These are phyloP conservation scores for Catunica adiposa DNA, from an alignment of 2,329 filamentous ascomycete species.

Conservation along the genomic window DNA sequence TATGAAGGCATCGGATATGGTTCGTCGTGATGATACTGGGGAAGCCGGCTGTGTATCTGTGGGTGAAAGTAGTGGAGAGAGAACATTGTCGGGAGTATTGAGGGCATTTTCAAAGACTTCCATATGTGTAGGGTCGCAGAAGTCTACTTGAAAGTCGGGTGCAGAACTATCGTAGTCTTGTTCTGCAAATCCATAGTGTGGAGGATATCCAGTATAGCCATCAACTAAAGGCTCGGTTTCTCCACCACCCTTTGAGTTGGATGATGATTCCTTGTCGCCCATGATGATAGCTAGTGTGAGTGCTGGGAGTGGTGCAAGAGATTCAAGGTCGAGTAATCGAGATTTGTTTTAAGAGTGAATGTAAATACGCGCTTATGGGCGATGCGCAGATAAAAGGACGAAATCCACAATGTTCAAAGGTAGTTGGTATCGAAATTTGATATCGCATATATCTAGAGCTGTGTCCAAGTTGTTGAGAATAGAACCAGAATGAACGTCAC, in stretches of 20 bases:
- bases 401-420: too few species aligned
- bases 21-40: constrained; percentile 18
- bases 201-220: constrained; percentile 6
- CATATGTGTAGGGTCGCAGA: constrained; percentile 56
- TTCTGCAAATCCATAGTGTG: constrained; percentile 39
- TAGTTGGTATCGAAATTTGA: background rate
- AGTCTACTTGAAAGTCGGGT: constrained; percentile 67
- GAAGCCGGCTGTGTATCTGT: constrained; percentile 26
- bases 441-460: background rate
- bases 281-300: too few species aligned
- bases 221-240: background rate
- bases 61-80: constrained; percentile 38
- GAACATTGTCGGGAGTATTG: constrained; percentile 52
- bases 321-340: background rate
- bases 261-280: background rate
- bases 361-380: too few species aligned
- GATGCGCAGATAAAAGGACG: too few species aligned
- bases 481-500: background rate
- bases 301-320: background rate
- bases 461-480: background rate
- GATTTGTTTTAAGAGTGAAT: background rate
- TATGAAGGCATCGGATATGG: background rate
- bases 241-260: background rate
- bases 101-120: constrained; percentile 67
- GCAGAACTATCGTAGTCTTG: constrained; percentile 54